Percentiles rank a stretch among this genome's conserved stretches.
These are phyloP conservation scores for Lagenidium sp. DNA, from an alignment of 352 stramenopile species.

Conservation along the genomic window DNA sequence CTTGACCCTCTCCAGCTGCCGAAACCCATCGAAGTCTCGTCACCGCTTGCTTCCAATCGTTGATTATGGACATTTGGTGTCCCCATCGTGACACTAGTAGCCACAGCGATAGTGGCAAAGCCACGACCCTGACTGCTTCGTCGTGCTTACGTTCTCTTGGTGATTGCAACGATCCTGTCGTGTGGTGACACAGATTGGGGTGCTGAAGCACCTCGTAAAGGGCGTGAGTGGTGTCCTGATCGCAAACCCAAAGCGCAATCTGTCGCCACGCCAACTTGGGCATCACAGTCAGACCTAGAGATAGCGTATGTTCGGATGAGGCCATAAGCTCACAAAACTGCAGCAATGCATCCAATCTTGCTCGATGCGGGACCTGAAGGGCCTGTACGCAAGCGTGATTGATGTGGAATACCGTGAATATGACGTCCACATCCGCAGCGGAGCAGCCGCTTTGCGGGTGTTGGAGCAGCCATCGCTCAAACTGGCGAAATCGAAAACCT, in stretches of 20 bases:
- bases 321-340: constrained; percentile 7
- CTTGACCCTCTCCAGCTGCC: too few relatives aligned
- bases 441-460: constrained; percentile 6
- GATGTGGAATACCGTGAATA: constrained; percentile 12
- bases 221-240: constrained; percentile 3
- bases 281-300: constrained; percentile 4
- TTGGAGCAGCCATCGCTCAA: constrained; percentile 6
- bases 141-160: neutral
- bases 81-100: too few relatives aligned
- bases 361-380: constrained; percentile 3
- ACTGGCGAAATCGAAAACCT: constrained; percentile 9
- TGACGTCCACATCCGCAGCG: constrained; percentile 5
- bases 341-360: neutral
- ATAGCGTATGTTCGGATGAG: neutral
- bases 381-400: neutral
- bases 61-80: too few relatives aligned
- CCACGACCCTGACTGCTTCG: neutral
- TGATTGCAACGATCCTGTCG: too few relatives aligned
- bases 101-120: constrained; percentile 9
- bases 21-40: too few relatives aligned
- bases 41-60: too few relatives aligned
- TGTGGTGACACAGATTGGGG: too few relatives aligned
- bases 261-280: constrained; percentile 1
- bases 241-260: constrained; percentile 10
- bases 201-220: constrained; percentile 4